Base-by-base conservation (phyloP, 169 alveolate species). In the Cryptosporidium sp. region DNA sequence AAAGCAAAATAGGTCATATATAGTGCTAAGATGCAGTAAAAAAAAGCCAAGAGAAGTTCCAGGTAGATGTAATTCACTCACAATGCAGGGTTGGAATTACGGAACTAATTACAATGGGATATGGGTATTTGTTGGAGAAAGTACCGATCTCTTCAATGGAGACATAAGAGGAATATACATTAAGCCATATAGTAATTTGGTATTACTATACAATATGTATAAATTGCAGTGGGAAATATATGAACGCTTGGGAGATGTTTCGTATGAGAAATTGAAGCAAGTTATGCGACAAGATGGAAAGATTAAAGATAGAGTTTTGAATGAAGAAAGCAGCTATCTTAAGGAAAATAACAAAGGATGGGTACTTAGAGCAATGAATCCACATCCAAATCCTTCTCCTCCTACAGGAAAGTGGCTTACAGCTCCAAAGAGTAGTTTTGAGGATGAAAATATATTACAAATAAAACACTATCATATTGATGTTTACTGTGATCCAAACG, bases 61-160 rank as follows among this genome's bases (percentile, higher is more conserved):
- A 21, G 70, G 70, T 3, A 62, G 48, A 21, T 80, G 89, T 21
- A 65, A 80, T 80, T 29, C 73, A 26, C 18, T 80, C 8, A 35
- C 67, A 33, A 80, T 80, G 74, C 89, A 80, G 26, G 89, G 89
- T 62, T 80, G 89, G 89, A 62, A 59, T 62, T 62, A 62, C 41
- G 75, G 89, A 33, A 52, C 89, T n/a, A 62, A 39, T 45, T 65
- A 43, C 62, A 80, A 80, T 21, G 89, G 89, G 7, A 41, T 80
- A 16, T 80, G 89, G 89, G 73, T 65, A 14, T 41, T 31, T 65
- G 89, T 65, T 61, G 89, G 89, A 3, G 75, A 59, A 26, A 43
- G 16, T n/a, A 52, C 67, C 14, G 89, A 80, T 35, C 39, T 41
- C 10, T 80, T 80, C n/a, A 80, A 37, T 80, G 80, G 89, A 21